phyloP scores from a whole-genome alignment of 2,329 filamentous ascomycete genomes.

The Orbilia javanica region DNA sequence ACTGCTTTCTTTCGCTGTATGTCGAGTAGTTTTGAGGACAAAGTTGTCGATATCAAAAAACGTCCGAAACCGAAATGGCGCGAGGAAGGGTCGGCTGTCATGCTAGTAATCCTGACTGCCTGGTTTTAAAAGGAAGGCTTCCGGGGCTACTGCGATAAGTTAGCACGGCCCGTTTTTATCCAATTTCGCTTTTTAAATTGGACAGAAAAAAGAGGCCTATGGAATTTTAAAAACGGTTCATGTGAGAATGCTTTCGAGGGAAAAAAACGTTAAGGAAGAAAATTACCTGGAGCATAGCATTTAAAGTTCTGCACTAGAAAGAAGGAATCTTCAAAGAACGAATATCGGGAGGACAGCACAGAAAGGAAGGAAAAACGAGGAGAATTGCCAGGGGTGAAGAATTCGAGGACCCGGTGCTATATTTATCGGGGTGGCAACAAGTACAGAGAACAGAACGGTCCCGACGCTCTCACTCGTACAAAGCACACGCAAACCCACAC shows the following conservation, averaged over 20 bases:
- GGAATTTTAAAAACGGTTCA: constrained; percentile 4
- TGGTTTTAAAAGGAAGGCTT: constrained; percentile 27
- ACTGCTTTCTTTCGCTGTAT: neutral
- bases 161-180: constrained; percentile 18
- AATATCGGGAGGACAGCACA: constrained; percentile 44
- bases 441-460: constrained; percentile 28
- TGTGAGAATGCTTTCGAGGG: constrained; percentile 16
- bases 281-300: constrained; percentile 2
- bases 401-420: constrained; percentile 46
- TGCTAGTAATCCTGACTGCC: constrained; percentile 23
- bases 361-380: constrained; percentile 30
- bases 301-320: constrained; percentile 30
- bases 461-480: constrained; percentile 42
- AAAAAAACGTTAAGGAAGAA: neutral
- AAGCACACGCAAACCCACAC: constrained; percentile 39
- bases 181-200: constrained; percentile 52
- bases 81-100: constrained; percentile 21
- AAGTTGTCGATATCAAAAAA: constrained; percentile 19
- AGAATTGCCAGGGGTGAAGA: constrained; percentile 37
- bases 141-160: constrained; percentile 25
- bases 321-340: constrained; percentile 26
- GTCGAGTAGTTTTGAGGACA: neutral
- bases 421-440: constrained; percentile 53
- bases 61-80: constrained; percentile 22
- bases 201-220: constrained; percentile 14